These are phyloP conservation scores for Scleromitrula shiraiana DNA, from an alignment of 2,329 filamentous ascomycete genomes.

Conservation along the genomic window DNA sequence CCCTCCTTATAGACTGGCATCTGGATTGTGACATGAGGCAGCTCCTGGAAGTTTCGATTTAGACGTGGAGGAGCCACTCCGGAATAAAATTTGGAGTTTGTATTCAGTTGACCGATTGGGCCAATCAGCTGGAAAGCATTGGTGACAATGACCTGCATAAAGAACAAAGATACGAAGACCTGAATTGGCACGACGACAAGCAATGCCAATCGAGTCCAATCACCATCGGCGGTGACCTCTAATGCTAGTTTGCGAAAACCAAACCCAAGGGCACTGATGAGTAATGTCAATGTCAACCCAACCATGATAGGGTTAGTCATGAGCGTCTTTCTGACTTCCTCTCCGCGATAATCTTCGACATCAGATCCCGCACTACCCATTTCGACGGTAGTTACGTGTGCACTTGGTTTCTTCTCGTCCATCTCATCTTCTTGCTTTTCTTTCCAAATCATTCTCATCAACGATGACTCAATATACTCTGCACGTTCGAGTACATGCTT, in stretches of 20 bases:
- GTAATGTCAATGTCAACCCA: slow-evolving; percentile 43
- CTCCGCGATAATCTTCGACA: background rate
- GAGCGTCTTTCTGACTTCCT: slow-evolving; percentile 37
- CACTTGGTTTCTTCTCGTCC: slow-evolving; percentile 20
- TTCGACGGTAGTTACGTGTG: slow-evolving; percentile 23
- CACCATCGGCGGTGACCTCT: slow-evolving; percentile 44
- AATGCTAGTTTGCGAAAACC: slow-evolving; percentile 49
- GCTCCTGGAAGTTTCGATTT: slow-evolving; percentile 26
- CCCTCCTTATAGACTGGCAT: slow-evolving; percentile 87
- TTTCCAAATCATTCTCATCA: slow-evolving; percentile 52
- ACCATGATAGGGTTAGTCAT: slow-evolving; percentile 49
- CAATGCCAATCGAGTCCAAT: slow-evolving; percentile 43
- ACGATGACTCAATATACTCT: slow-evolving; percentile 41
- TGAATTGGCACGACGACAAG: slow-evolving; percentile 41
- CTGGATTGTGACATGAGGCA: slow-evolving; percentile 75
- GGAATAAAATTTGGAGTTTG: slow-evolving; percentile 36
- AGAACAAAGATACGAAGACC: slow-evolving; percentile 46
- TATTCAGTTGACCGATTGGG: slow-evolving; percentile 38
- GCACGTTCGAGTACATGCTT: slow-evolving; percentile 45
- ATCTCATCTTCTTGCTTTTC: slow-evolving; percentile 34
- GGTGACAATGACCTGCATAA: slow-evolving; percentile 42
- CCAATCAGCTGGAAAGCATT: slow-evolving; percentile 44
- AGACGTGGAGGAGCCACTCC: slow-evolving; percentile 32
- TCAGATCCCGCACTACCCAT: background rate
- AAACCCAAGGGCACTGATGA: slow-evolving; percentile 44